Base-by-base conservation (phyloP, 2,329 filamentous ascomycete genomes). In the Zelopaecilomyces penicillatus region DNA sequence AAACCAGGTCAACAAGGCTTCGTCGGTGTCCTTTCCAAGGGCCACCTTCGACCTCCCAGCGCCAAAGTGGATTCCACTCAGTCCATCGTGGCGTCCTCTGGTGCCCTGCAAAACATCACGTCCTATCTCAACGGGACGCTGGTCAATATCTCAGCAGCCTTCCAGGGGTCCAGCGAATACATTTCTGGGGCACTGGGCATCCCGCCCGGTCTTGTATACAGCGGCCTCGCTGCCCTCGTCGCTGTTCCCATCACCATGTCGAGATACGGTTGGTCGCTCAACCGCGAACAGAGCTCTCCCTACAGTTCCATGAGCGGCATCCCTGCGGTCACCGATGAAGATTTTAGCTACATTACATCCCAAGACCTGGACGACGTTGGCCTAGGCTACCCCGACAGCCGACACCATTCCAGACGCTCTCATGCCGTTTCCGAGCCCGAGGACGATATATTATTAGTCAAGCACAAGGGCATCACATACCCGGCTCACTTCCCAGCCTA, bases 271-370 rank as follows among this genome's bases (percentile, higher is more conserved):
- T 76, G 72, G 68, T 68, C 68, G 7, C 58, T 63, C 44, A 59
- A 57, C 43, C 68, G 68, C 49, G 68, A 69, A 40, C 66, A 66
- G 46, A 57, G 76, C 48, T 78, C 74, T 40, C 74, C 74, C n/a
- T 78, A 72, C 54, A 63, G 64, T 46, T 73, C 74, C 31, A 57
- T 65, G 47, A 68, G 68, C 38, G 68, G 71, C 36, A 65, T 73
- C 7, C 76, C 80, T 30, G 74, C 80, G 52, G 81, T 90, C 48
- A 85, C 79, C 54, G 83, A 88, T 53, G 78, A 83, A 31, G 85
- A 90, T 66, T 91, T 82, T 63, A 83, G 80, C 60, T 90, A 91
- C 68, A 89, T 90, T 59, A 88, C 85, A n/a, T 81, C 82, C 29
- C 79, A 86, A 56, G 85, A 90, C 56, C 63, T 89, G 34, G 72